Evolutionary conservation across 2,329 filamentous ascomycete species (phyloP).

Genomic region (Trichophyton benhamiae): DNA sequence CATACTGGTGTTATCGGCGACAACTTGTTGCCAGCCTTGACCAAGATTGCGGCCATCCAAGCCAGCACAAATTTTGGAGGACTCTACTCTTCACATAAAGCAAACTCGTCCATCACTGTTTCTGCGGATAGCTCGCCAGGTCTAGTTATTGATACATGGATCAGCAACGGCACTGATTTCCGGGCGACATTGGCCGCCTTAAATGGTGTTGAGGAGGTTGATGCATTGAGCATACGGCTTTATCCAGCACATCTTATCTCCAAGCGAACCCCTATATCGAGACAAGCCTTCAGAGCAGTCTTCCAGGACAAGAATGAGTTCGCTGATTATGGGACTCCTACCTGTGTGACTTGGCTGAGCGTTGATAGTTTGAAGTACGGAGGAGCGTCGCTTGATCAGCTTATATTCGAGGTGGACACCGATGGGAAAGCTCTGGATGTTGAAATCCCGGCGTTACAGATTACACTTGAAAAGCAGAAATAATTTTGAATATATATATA

Average conservation of each 20-base stretch:
- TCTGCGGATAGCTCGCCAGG: constrained; percentile 12
- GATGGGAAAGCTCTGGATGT: constrained; percentile 15
- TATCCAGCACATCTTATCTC: constrained; percentile 10
- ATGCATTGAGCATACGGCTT: constrained; percentile 14
- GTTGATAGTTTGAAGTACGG: constrained; percentile 16
- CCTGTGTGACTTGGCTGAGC: constrained; percentile 20
- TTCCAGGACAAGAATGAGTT: constrained; percentile 17
- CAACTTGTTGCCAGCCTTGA: constrained; percentile 18
- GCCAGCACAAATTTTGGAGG: constrained; percentile 18
- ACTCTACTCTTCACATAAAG: constrained; percentile 13
- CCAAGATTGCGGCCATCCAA: constrained; percentile 19
- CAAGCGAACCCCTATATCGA: constrained; percentile 7
- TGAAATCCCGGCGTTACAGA: constrained; percentile 11
- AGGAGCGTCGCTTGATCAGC: constrained; percentile 16
- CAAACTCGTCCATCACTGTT: constrained; percentile 8
- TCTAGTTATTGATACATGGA: constrained; percentile 11
- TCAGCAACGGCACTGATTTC: constrained; percentile 15
- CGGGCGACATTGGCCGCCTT: constrained; percentile 12
- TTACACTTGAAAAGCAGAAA: neutral
- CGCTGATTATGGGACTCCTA: constrained; percentile 17
- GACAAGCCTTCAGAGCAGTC: constrained; percentile 15
- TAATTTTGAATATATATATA: neutral
- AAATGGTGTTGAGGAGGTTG: constrained; percentile 5
- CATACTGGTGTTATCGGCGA: constrained; percentile 22
- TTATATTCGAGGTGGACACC: constrained; percentile 17